Conservation (phyloP, 1,284 basidiomycete species). For the Ceratorhiza oryzae-sativae region DNA sequence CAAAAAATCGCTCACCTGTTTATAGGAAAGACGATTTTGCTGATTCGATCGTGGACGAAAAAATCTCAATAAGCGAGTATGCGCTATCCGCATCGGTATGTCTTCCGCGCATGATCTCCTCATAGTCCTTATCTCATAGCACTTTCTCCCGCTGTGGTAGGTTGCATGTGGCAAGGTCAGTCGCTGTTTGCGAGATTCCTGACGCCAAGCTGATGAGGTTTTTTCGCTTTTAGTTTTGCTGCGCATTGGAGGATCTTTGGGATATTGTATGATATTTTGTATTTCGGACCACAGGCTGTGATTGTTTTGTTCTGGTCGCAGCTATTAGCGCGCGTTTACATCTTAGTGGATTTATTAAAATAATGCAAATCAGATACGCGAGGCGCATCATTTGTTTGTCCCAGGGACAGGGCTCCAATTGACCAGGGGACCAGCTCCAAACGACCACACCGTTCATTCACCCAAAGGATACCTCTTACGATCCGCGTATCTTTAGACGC, state of each 20-base stretch:
- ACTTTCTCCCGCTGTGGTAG: conserved; percentile 36
- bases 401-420: conserved; percentile 27
- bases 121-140: background rate
- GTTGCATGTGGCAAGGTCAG: conserved; percentile 93
- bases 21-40: conserved; percentile 90
- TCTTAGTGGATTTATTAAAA: conserved; percentile 16
- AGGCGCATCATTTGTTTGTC: conserved; percentile 38
- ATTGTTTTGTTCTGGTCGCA: conserved; percentile 12
- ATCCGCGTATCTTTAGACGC: background rate
- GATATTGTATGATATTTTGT: conserved; percentile 57
- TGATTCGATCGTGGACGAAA: conserved; percentile 94
- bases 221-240: conserved; percentile 63
- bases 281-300: background rate
- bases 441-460: conserved; percentile 8
- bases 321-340: conserved; percentile 30
- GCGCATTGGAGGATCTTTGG: conserved; percentile 70
- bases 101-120: background rate
- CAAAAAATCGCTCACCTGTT: background rate
- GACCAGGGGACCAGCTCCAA: background rate
- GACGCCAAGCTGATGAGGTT: background rate
- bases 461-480: background rate
- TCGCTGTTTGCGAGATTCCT: conserved; percentile 36
- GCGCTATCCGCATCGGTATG: conserved; percentile 86
- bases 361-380: background rate
- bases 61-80: conserved; percentile 96